Conservation (phyloP, 257 asterid species). For the Przewalskia tangutica region DNA sequence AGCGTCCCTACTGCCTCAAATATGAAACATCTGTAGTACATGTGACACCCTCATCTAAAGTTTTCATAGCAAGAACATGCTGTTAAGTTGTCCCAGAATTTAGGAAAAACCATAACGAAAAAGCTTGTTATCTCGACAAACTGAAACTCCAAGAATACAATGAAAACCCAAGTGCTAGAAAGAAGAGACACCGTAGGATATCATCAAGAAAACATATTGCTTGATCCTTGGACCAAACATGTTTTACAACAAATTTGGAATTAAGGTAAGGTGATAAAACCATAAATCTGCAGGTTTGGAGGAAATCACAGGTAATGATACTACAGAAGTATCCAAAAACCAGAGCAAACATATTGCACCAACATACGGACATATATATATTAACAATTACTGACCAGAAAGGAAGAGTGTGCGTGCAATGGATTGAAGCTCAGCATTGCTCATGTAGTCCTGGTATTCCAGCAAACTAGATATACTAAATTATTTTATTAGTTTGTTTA, state of each 20-base stretch:
- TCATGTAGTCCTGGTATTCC: conserved; percentile 37
- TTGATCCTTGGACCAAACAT: conserved; percentile 67
- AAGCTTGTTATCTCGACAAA: conserved; percentile 25
- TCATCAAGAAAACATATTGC: conserved; percentile 27
- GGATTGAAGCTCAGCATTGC: conserved; percentile 27
- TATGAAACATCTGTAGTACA: too few species aligned
- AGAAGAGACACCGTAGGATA: neutral
- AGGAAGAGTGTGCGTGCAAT: conserved; percentile 32
- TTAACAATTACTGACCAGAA: conserved; percentile 23
- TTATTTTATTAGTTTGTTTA: neutral
- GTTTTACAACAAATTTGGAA: conserved; percentile 53
- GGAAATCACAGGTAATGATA: conserved; percentile 42
- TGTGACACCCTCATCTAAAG: too few species aligned
- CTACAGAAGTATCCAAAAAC: conserved; percentile 50
- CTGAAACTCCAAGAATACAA: neutral
- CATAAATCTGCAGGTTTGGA: conserved; percentile 55
- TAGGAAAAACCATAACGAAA: conserved; percentile 55
- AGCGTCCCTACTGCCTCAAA: too few species aligned
- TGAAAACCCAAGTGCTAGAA: neutral
- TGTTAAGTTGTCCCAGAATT: conserved; percentile 14
- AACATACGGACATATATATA: neutral
- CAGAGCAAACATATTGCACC: neutral
- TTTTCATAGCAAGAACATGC: conserved; percentile 20
- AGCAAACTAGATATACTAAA: neutral
- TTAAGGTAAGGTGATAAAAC: conserved; percentile 35